These are phyloP conservation scores for Cladorrhinum sp. DNA, from an alignment of 2,329 filamentous ascomycete species.

Conservation along the genomic window DNA sequence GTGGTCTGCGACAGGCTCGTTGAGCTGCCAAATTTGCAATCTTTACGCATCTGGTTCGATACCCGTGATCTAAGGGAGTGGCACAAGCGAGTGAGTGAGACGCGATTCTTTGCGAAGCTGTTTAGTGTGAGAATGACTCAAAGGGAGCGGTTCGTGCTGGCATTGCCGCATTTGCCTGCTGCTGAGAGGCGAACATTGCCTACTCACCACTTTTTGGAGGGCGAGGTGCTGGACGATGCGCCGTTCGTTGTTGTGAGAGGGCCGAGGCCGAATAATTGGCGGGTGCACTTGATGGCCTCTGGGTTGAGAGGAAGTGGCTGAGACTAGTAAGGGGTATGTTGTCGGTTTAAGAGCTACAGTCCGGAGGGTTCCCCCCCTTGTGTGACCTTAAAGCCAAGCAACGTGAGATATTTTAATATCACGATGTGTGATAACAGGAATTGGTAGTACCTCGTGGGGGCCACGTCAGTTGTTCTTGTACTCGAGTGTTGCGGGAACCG, in stretches of 20 bases:
- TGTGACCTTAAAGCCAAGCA: too few species aligned
- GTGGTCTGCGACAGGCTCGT: slow-evolving; percentile 26
- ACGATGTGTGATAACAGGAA: background rate
- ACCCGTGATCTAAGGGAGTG: slow-evolving; percentile 31
- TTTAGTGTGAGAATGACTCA: slow-evolving; percentile 17
- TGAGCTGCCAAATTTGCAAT: slow-evolving; percentile 22
- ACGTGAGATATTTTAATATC: too few species aligned
- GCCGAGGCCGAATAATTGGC: slow-evolving; percentile 29
- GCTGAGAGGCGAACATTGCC: slow-evolving; percentile 1
- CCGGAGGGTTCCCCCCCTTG: background rate
- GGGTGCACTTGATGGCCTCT: slow-evolving; percentile 20
- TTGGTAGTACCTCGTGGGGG: background rate
- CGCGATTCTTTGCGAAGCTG: slow-evolving; percentile 27
- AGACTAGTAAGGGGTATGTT: background rate
- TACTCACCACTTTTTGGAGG: slow-evolving; percentile 23
- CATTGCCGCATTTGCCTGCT: slow-evolving; percentile 25
- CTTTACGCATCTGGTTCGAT: slow-evolving; percentile 31
- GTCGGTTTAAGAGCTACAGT: background rate
- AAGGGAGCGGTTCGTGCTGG: slow-evolving; percentile 23
- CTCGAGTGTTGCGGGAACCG: too few species aligned
- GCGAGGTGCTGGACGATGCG: slow-evolving; percentile 6
- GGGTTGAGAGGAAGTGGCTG: slow-evolving; percentile 1
- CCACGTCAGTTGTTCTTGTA: background rate
- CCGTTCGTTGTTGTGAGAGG: slow-evolving; percentile 27
- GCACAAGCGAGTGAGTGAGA: slow-evolving; percentile 32